Evolutionary conservation across 2,329 filamentous ascomycete species (phyloP), one percentile per base, ranked within the genome.

Genomic region (Colletotrichum destructivum): DNA sequence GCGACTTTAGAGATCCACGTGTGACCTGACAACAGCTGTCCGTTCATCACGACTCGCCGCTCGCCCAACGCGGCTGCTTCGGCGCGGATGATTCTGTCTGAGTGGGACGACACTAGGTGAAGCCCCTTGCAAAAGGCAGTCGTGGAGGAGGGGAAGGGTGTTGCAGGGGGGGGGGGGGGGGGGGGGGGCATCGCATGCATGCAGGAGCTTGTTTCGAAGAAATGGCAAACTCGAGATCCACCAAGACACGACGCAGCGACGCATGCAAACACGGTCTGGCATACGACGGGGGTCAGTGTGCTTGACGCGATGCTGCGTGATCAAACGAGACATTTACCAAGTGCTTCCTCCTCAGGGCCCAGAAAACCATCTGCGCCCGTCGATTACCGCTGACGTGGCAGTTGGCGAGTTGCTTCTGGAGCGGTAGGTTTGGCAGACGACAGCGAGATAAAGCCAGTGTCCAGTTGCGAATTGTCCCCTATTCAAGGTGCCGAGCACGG

Each of bases 141-240:
- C 26, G 56, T 42, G 40, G 21, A 61, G 26, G 21, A 31, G 4
- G 40, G 21, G 16, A 8, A n/a, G 2, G 18, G 56, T 7, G 26
- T 38, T 49, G 63, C 26, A 47, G n/a, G n/a, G n/a, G n/a, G n/a
- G n/a, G n/a, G n/a, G n/a, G n/a, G n/a, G n/a, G n/a, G n/a, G 26
- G 26, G 3, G 18, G 35, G 9, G 35, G 35, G 35, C 35, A 38
- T 38, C 12, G 40, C 54, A 35, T 15, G 35, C 38, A 59, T 42
- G 59, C 16, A 23, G 31, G 35, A 38, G 35, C 18, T 21, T 31
- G 63, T 62, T 67, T 62, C 59, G 63, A 47, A 62, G 54, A 26
- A 11, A 52, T 35, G 44, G 18, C 47, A 61, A 46, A 49, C 54
- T 23, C 15, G 56, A 51, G 26, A 35, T 56, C 63, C 63, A 66